A percentile compares a stretch with the other conserved stretches of the same genome.
Evolutionary conservation across 1,284 basidiomycete species (phyloP).

Genomic region (Wallemia hederae): DNA sequence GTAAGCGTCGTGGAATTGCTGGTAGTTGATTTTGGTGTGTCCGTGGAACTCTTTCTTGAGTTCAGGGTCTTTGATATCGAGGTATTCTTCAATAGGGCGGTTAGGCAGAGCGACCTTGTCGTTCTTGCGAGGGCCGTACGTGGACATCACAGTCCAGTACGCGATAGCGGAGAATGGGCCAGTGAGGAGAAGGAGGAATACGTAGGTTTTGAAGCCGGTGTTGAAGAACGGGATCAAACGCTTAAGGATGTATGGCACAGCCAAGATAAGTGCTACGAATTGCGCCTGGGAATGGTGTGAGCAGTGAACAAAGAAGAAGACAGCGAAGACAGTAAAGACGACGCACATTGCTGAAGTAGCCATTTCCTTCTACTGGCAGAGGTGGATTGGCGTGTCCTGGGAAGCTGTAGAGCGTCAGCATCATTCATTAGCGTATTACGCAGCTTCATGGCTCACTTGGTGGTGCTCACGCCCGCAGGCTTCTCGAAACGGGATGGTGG

Average conservation of each 20-base stretch:
- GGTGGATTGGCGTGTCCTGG: conserved; percentile 32
- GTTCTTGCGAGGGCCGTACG: conserved; percentile 51
- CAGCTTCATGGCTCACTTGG: background rate
- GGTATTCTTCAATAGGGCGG: conserved; percentile 60
- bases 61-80: conserved; percentile 58
- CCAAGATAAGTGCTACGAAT: conserved; percentile 42
- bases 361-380: conserved; percentile 61
- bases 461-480: background rate
- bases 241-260: conserved; percentile 54
- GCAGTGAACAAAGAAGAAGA: conserved; percentile 9
- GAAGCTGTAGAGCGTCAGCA: background rate
- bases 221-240: conserved; percentile 42
- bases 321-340: no score
- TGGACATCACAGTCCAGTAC: conserved; percentile 76
- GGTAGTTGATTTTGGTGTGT: conserved; percentile 79
- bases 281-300: conserved; percentile 20
- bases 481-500: background rate
- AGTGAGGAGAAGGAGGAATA: conserved; percentile 42
- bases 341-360: conserved; percentile 38
- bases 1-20: conserved; percentile 88
- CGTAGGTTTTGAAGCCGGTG: conserved; percentile 38
- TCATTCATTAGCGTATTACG: background rate
- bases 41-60: conserved; percentile 48
- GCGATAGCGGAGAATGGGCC: conserved; percentile 47
- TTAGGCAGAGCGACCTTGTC: conserved; percentile 64